These are phyloP conservation scores for Asterella californica DNA, from an alignment of 225 moss, liverwort and hornwort species.

Conservation along the genomic window DNA sequence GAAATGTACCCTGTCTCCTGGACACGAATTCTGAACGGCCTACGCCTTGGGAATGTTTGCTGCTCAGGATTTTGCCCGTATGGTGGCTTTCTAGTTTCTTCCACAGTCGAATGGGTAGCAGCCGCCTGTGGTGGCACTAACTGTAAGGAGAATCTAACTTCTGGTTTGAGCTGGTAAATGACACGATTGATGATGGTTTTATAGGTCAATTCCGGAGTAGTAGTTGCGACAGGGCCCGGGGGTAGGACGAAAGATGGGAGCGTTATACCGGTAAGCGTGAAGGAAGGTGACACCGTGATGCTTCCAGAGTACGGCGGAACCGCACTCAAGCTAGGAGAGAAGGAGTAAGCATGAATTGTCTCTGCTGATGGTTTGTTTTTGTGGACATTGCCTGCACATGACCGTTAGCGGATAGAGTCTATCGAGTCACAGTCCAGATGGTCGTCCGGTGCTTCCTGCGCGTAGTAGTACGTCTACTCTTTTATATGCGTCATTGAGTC, in stretches of 20 bases:
- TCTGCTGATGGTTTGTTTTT: background rate
- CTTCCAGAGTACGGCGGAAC: constrained; percentile 93
- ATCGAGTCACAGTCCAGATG: too few relatives aligned
- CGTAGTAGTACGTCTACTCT: background rate
- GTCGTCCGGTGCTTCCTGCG: too few relatives aligned
- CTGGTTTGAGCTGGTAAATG: background rate
- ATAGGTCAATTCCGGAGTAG: constrained; percentile 84
- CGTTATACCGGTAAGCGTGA: constrained; percentile 60
- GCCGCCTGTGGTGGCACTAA: background rate
- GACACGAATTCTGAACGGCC: too few relatives aligned
- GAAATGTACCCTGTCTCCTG: background rate
- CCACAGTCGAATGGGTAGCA: background rate
- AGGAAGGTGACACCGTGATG: constrained; percentile 85
- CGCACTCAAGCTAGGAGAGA: constrained; percentile 68
- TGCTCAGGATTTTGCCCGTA: background rate
- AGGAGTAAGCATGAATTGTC: constrained; percentile 57
- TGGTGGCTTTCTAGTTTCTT: background rate
- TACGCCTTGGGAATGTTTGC: background rate
- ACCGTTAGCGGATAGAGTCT: background rate
- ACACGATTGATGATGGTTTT: background rate
- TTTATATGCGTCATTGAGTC: background rate
- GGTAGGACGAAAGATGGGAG: constrained; percentile 67
- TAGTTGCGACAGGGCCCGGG: constrained; percentile 81
- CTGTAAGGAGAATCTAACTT: background rate
- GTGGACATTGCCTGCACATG: background rate